These are phyloP conservation scores for Podospora bellae-mahoneyi DNA, from an alignment of 495 filamentous ascomycete species.

Conservation along the genomic window DNA sequence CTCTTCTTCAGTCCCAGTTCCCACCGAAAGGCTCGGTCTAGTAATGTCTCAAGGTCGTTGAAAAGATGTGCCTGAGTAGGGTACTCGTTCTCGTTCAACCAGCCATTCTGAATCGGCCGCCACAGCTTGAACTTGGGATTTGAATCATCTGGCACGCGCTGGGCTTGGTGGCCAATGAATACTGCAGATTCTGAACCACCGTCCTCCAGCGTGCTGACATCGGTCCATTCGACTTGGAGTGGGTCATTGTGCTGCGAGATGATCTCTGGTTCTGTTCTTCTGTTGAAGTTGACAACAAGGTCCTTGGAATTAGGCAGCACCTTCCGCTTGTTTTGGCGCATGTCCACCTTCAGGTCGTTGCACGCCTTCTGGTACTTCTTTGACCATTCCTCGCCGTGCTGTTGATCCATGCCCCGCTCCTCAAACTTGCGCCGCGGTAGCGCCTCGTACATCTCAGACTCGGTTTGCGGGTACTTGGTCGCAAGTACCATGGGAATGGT, in stretches of 20 bases:
- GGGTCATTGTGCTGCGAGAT: constrained; percentile 95
- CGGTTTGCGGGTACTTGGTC: constrained; percentile 65
- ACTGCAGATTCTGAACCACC: constrained; percentile 57
- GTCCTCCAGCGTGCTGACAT: constrained; percentile 57
- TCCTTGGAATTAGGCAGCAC: constrained; percentile 95
- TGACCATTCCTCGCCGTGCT: constrained; percentile 83
- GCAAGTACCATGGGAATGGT: constrained; percentile 92
- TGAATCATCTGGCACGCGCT: constrained; percentile 86
- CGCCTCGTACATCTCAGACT: constrained; percentile 84
- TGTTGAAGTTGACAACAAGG: constrained; percentile 87
- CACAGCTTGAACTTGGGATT: constrained; percentile 83
- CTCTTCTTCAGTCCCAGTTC: constrained; percentile 75
- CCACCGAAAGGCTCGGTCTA: constrained; percentile 79
- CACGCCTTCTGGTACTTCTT: constrained; percentile 78
- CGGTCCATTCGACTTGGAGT: constrained; percentile 91
- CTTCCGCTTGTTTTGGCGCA: constrained; percentile 88
- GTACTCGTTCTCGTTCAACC: constrained; percentile 89
- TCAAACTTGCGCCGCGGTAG: constrained; percentile 81
- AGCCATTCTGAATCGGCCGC: constrained; percentile 86
- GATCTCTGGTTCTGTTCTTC: constrained; percentile 70
- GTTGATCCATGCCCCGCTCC: constrained; percentile 64
- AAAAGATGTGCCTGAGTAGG: constrained; percentile 67
- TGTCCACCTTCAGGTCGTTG: constrained; percentile 78
- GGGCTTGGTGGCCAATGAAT: constrained; percentile 76
- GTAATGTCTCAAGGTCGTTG: constrained; percentile 78